Percentiles rank a stretch among this genome's conserved stretches.
Conservation (phyloP, 75 land plant genomes). For the Pseudotsuga menziesii region DNA sequence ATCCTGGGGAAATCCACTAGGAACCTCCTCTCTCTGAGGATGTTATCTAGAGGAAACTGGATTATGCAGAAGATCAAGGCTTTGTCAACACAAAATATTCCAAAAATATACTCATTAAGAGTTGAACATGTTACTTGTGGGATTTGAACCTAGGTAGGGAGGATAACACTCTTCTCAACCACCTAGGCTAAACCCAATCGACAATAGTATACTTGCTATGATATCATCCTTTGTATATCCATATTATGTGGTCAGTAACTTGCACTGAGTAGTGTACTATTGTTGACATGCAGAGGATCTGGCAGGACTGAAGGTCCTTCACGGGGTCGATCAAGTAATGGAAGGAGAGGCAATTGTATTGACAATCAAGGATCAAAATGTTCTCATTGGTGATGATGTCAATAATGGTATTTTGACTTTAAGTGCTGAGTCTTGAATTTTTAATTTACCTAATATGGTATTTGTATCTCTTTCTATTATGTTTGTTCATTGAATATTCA, state of each 20-base stretch:
- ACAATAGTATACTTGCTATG: background rate
- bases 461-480: background rate
- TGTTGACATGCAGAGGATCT: constrained; percentile 52
- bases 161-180: no score
- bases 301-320: constrained; percentile 93
- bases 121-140: no score
- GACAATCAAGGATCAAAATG: constrained; percentile 87
- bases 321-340: constrained; percentile 95
- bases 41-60: no score
- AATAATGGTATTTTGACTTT: constrained; percentile 65
- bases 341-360: constrained; percentile 99
- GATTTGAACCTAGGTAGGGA: no score
- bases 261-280: background rate
- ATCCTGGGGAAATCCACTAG: no score
- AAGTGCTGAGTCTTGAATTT: background rate
- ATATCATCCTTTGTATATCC: background rate
- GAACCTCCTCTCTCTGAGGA: no score
- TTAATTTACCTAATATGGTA: background rate
- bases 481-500: background rate
- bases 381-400: constrained; percentile 77
- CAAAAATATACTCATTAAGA: no score
- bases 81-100: no score
- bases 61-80: no score
- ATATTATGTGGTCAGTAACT: background rate
- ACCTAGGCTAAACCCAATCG: no score